These are phyloP conservation scores for Pyricularia pennisetigena DNA, from an alignment of 2,329 filamentous ascomycete genomes.

Conservation along the genomic window DNA sequence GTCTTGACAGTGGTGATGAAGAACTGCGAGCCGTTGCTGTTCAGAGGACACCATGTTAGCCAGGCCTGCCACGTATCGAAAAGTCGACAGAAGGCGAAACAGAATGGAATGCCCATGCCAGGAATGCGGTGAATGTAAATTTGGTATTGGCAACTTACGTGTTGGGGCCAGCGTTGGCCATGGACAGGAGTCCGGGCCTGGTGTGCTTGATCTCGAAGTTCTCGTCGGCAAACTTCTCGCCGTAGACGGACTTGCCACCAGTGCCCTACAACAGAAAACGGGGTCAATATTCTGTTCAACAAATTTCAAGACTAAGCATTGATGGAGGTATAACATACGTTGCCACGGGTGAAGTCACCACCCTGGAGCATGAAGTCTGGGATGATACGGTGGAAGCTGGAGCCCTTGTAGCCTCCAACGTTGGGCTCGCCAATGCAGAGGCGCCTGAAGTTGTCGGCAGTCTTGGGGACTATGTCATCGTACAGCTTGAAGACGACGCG, in stretches of 20 bases:
- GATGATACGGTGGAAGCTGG: conserved; percentile 88
- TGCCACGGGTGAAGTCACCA: conserved; percentile 87
- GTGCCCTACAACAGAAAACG: conserved; percentile 52
- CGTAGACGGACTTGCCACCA: conserved; percentile 89
- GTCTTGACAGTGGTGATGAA: conserved; percentile 93
- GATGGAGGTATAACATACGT: conserved; percentile 48
- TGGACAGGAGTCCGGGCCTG: conserved; percentile 73
- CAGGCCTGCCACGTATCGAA: neutral
- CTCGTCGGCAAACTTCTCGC: conserved; percentile 89
- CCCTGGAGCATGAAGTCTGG: conserved; percentile 92
- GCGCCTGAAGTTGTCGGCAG: conserved; percentile 72
- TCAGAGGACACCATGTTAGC: conserved; percentile 18
- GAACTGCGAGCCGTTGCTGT: conserved; percentile 95
- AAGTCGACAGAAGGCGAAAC: too few relatives aligned
- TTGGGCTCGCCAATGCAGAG: conserved; percentile 67
- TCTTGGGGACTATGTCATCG: conserved; percentile 81
- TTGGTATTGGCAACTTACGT: conserved; percentile 52
- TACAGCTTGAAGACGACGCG: conserved; percentile 70
- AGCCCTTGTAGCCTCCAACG: conserved; percentile 75
- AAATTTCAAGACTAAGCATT: too few relatives aligned
- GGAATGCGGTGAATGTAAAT: too few relatives aligned
- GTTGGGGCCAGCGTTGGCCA: conserved; percentile 94
- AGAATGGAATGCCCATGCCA: too few relatives aligned
- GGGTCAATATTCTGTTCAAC: conserved; percentile 2
- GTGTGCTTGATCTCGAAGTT: conserved; percentile 74